Base-by-base conservation (phyloP, 371 early-diverging fungal genomes). In the Nematocida displodere region DNA sequence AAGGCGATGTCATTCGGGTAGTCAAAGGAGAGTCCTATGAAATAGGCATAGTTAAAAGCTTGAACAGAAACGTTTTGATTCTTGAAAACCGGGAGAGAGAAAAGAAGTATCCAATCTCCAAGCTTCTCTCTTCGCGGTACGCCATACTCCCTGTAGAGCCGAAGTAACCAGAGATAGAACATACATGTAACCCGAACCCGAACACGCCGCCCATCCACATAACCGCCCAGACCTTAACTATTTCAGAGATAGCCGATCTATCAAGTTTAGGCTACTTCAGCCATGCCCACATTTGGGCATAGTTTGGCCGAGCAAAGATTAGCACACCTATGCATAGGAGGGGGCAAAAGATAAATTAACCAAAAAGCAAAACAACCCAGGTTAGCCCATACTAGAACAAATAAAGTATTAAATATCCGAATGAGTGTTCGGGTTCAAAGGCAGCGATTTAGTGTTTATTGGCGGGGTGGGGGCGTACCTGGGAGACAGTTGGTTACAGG, bases 61-160 rank as follows among this genome's bases (percentile, higher is more conserved):
- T 71, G 15, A 48, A 71, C 22, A 58, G 52, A 47, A 62, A 62
- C 20, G 46, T 56, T 3, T 37, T 71, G 20, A 44, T 71, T 13
- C 37, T 71, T 24, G 75, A 42, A 2, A 50, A 34, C 26, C 33
- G 44, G 26, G 75, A 71, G 11, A 71, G 62, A 61, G 75, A 71
- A 46, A 71, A 61, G 50, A 71, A 61, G 61, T 71, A 71, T 61
- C 53, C 59, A 28, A 7, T 71, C 8, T 50, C 20, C 42, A 71
- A 71, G 56, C 58, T 71, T 7, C 63, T 71, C 17, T 71, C 75
- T 22, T 71, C 75, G 7, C 54, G 75, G 39, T 71, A 71, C 36
- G 8, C 33, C 13, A 71, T 71, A 42, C 13, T 33, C n/a, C 8
- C 13, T 24, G 50, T 59, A 47, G 46, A 24, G 28, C 28, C 5